Base-by-base conservation (phyloP, 805 yeast genomes). In the Saccharomyces jurei region DNA sequence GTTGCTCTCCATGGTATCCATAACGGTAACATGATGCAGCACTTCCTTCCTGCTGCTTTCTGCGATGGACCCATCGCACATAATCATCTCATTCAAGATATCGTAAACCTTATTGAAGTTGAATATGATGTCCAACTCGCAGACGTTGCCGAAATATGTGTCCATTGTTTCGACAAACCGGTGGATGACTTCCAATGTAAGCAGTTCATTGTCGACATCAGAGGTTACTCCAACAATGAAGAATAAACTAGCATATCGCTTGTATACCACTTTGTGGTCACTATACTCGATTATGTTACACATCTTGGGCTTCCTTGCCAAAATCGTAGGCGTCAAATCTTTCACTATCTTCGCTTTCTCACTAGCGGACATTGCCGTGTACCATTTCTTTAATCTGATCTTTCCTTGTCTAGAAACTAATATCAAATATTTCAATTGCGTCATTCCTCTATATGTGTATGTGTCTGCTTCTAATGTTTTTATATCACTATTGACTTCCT, bases 151-250 rank as follows among this genome's bases (percentile, higher is more conserved):
- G 67, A 89, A 94, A 56, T 90, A 83, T 62, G 87, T 86, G 74
- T 94, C 99, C 97, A 94, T 89, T 60, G 89, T 90, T 70, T 94
- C 99, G 46, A 94, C 99, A 68, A 84, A 94, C 57, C 97, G 77
- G 69, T 94, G 99, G 51, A 94, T 84, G 17, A 87, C 75, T 65
- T 94, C 99, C 54, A 94, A 75, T 1, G 95, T 84, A 53, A 89
- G 71, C 58, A 94, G 76, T 68, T 94, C 99, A 69, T 94, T 94
- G 51, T 87, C 94, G 1, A 54, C 55, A 17, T 62, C 67, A 6
- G 62, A 60, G 8, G 62, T 61, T 28, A 91, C 82, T 0, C 96
- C 97, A 41, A 89, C 86, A 50, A 94, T 80, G 71, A 94, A 94
- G 63, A 89, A 94, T 54, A 94, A 74, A 49, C 96, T 88, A 0